Percentiles rank a stretch among this genome's conserved stretches.
These are phyloP conservation scores for Psilocybe subaeruginosa DNA, from an alignment of 768 basidiomycete genomes.

Conservation along the genomic window DNA sequence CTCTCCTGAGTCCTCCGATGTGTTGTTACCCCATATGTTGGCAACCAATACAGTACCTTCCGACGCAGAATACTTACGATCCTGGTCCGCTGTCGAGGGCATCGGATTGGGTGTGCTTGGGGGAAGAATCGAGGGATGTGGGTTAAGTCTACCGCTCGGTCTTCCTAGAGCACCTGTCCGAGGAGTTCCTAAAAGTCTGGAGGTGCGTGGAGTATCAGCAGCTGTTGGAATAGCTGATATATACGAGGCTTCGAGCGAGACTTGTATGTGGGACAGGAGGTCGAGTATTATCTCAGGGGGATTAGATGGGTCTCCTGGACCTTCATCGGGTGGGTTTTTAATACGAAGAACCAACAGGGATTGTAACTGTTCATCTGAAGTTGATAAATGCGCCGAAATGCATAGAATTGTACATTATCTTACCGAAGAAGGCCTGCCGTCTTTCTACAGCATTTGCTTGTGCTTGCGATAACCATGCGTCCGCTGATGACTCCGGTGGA, in stretches of 20 bases:
- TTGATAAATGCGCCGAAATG: slow-evolving; percentile 25
- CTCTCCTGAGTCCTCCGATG: slow-evolving; percentile 48
- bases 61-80: slow-evolving; percentile 75
- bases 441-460: slow-evolving; percentile 49
- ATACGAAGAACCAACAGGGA: slow-evolving; percentile 55
- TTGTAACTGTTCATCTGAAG: slow-evolving; percentile 59
- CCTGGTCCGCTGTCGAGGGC: slow-evolving; percentile 71
- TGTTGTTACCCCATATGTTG: slow-evolving; percentile 74
- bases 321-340: slow-evolving; percentile 55
- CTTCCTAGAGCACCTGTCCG: slow-evolving; percentile 50
- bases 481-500: slow-evolving; percentile 46
- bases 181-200: slow-evolving; percentile 51
- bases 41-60: slow-evolving; percentile 78
- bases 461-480: slow-evolving; percentile 60
- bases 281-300: slow-evolving; percentile 54
- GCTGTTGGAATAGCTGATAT: slow-evolving; percentile 54
- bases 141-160: slow-evolving; percentile 36
- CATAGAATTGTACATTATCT: slow-evolving; percentile 24
- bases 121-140: slow-evolving; percentile 73
- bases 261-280: slow-evolving; percentile 71
- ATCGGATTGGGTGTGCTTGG: slow-evolving; percentile 86
- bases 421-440: slow-evolving; percentile 78
- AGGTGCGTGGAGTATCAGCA: slow-evolving; percentile 36
- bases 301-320: slow-evolving; percentile 35
- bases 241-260: slow-evolving; percentile 83